Evolutionary conservation across 192 early-diverging fungal species (phyloP), one percentile per base, ranked within the genome.

Genomic region (Powellomyces hirtus): DNA sequence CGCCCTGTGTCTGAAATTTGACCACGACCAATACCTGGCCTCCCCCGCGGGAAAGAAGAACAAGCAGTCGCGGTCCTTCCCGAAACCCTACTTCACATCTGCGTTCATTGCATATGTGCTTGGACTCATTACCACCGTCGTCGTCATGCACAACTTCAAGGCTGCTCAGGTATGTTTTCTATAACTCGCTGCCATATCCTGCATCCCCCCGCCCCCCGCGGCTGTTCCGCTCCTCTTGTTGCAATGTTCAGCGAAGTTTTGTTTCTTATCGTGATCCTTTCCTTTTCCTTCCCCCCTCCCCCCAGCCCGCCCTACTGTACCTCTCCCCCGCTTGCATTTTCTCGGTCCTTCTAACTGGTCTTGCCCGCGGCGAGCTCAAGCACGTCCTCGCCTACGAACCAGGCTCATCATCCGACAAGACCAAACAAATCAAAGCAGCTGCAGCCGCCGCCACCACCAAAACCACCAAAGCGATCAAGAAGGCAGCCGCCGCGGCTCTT

Each of bases 251-350:
- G n/a, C n/a, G n/a, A n/a, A n/a, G n/a, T n/a, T n/a, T n/a, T n/a
- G n/a, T n/a, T n/a, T n/a, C n/a, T n/a, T n/a, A n/a, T n/a, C n/a
- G n/a, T n/a, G n/a, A n/a, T n/a, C n/a, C n/a, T n/a, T n/a, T n/a
- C n/a, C n/a, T n/a, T n/a, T n/a, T n/a, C n/a, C n/a, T n/a, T n/a
- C n/a, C n/a, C n/a, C 40, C 11, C 40, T 42, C 11, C 24, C 20
- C 62, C 26, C 50, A 86, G 84, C 96, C 96, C 3, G 96, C 96
- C 5, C 80, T 98, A 8, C 81, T 98, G 46, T 98, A 98, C 66
- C 86, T 98, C 44, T 97, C 95, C 1, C 96, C 96, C 0, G 96
- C 96, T 1, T 98, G 96, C 69, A 97, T 93, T 56, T 59, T 97
- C 5, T 93, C 94, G 4, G 87, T 89, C 2, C 66, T 97, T 26